Conservation (phyloP, 2,329 filamentous ascomycete genomes). For the Dactylonectria estremocensis region DNA sequence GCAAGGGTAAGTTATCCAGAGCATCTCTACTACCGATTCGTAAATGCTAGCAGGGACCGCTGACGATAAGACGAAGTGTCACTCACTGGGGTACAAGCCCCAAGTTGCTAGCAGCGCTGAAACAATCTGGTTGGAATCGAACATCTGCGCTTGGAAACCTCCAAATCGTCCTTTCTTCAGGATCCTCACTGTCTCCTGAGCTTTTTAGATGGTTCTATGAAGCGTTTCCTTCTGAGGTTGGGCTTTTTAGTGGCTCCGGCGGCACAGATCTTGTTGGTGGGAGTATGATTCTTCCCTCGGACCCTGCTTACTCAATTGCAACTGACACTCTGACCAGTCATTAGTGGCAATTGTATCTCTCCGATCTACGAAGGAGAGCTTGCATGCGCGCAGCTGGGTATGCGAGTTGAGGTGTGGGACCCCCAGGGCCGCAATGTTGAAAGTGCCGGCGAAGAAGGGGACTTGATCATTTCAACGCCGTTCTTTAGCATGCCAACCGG, state of each 20-base stretch:
- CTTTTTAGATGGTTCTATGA: neutral
- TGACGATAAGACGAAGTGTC: neutral
- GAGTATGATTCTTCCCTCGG: neutral
- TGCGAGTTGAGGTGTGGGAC: constrained; percentile 12
- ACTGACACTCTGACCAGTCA: neutral
- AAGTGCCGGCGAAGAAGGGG: neutral
- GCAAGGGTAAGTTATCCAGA: neutral
- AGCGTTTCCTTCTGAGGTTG: neutral
- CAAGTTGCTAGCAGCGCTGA: neutral
- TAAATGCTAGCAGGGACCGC: too few relatives aligned
- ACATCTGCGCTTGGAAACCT: neutral
- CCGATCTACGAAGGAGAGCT: constrained; percentile 12
- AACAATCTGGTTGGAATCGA: neutral
- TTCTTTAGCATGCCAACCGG: neutral
- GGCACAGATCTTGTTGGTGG: neutral
- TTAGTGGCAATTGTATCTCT: neutral
- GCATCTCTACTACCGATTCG: too few relatives aligned
- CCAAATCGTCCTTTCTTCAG: neutral
- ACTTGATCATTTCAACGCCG: neutral
- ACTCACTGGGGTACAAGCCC: neutral
- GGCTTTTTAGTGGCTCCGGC: neutral
- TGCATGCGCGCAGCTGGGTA: constrained; percentile 9
- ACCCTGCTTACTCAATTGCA: neutral
- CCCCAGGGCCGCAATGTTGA: neutral
- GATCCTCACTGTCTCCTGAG: neutral